phyloP scores from a whole-genome alignment of 768 basidiomycete species.

The Boletus rubropictus region DNA sequence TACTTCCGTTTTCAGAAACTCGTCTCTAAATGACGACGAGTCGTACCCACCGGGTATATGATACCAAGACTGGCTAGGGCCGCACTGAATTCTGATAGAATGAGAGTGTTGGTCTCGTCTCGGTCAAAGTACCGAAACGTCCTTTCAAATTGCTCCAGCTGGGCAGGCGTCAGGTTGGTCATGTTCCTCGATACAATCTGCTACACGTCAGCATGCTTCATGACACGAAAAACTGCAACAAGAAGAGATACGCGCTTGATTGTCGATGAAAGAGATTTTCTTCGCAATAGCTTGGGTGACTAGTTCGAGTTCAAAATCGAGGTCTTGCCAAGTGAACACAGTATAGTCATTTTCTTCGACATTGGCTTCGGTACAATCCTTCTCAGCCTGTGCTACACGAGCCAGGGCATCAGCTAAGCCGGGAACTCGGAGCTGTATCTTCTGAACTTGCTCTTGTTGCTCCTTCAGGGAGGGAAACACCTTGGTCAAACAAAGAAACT shows the following conservation, averaged over 20 bases:
- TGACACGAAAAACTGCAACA: neutral
- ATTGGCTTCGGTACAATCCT: slow-evolving; percentile 77
- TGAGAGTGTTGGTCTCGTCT: slow-evolving; percentile 86
- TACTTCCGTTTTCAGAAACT: slow-evolving; percentile 22
- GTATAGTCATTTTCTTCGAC: slow-evolving; percentile 98
- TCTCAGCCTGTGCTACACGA: slow-evolving; percentile 58
- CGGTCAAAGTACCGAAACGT: slow-evolving; percentile 98
- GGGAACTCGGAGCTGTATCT: slow-evolving; percentile 64
- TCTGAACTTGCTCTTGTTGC: slow-evolving; percentile 64
- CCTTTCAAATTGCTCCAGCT: slow-evolving; percentile 93
- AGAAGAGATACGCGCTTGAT: slow-evolving; percentile 56
- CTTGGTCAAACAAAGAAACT: slow-evolving; percentile 8
- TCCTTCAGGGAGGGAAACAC: slow-evolving; percentile 37
- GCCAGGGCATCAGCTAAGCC: slow-evolving; percentile 52
- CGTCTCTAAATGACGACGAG: neutral
- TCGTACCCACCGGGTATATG: slow-evolving; percentile 66
- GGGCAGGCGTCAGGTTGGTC: slow-evolving; percentile 92
- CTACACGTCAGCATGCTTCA: slow-evolving; percentile 8
- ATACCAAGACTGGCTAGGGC: slow-evolving; percentile 93
- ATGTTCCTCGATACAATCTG: slow-evolving; percentile 92
- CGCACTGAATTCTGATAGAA: slow-evolving; percentile 81
- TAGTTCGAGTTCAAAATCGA: slow-evolving; percentile 83
- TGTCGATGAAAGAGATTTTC: slow-evolving; percentile 95
- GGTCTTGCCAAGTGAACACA: slow-evolving; percentile 80
- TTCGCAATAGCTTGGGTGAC: slow-evolving; percentile 75